phyloP scores from a whole-genome alignment of 441 rosid species.

The Gossypium trilobum region DNA sequence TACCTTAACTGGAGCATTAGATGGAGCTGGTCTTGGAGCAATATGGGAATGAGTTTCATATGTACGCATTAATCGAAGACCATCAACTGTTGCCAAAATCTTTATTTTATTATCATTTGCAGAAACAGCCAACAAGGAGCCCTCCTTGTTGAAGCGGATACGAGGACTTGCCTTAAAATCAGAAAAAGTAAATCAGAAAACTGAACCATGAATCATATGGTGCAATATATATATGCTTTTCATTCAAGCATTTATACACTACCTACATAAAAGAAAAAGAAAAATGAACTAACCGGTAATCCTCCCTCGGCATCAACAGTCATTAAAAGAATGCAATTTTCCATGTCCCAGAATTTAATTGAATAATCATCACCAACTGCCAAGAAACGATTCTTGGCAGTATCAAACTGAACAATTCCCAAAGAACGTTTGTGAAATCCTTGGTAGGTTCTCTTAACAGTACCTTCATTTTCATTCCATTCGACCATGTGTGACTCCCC shows the following conservation, averaged over 20 bases:
- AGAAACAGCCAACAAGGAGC: slow-evolving; percentile 54
- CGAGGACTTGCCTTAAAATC: slow-evolving; percentile 47
- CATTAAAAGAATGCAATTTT: slow-evolving; percentile 34
- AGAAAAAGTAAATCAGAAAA: slow-evolving; percentile 10
- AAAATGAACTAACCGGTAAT: slow-evolving; percentile 36
- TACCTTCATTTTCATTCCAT: slow-evolving; percentile 73
- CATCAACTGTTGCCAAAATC: slow-evolving; percentile 52
- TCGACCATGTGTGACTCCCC: slow-evolving; percentile 64
- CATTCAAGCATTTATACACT: slow-evolving; percentile 4
- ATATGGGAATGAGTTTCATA: slow-evolving; percentile 31
- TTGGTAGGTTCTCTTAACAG: slow-evolving; percentile 45
- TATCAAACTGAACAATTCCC: slow-evolving; percentile 67
- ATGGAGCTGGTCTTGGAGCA: slow-evolving; percentile 24
- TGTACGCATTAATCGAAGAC: slow-evolving; percentile 40
- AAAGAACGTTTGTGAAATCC: slow-evolving; percentile 51
- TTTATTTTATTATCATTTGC: slow-evolving; percentile 54
- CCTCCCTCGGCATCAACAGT: slow-evolving; percentile 51
- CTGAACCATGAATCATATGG: background rate
- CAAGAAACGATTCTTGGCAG: slow-evolving; percentile 44
- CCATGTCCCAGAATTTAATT: slow-evolving; percentile 75
- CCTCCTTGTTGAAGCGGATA: slow-evolving; percentile 61
- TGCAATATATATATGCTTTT: background rate
- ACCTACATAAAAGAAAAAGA: background rate
- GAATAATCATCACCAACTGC: slow-evolving; percentile 62
- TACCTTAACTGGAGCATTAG: slow-evolving; percentile 29